A percentile compares a stretch with the other conserved stretches of the same genome.
Conservation (phyloP, 2,329 filamentous ascomycete genomes). For the Polychaeton citri region DNA sequence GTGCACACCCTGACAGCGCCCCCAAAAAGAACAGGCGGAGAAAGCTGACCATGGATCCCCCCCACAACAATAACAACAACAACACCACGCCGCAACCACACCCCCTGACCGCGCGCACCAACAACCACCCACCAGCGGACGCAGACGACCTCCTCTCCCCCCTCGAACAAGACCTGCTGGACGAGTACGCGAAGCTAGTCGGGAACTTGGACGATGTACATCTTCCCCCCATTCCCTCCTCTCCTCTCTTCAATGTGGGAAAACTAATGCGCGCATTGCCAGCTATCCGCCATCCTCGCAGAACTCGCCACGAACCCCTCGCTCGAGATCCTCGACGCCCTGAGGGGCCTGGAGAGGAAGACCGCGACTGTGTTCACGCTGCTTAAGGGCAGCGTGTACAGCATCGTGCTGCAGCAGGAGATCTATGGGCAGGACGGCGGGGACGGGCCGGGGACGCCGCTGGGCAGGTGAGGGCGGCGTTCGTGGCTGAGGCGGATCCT, state of each 20-base stretch:
- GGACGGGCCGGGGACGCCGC: too few relatives aligned
- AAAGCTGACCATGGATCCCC: too few relatives aligned
- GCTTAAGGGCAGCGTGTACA: slow-evolving; percentile 96
- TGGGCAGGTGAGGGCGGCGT: too few relatives aligned
- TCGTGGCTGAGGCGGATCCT: too few relatives aligned
- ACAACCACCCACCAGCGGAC: not conserved
- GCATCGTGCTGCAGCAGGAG: slow-evolving; percentile 96
- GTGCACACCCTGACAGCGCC: too few relatives aligned
- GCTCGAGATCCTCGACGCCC: slow-evolving; percentile 70
- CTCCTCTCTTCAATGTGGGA: slow-evolving; percentile 7
- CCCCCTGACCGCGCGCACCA: too few relatives aligned
- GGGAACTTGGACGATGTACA: slow-evolving; percentile 82
- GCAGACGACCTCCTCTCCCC: slow-evolving; percentile 43
- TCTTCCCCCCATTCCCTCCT: slow-evolving; percentile 1
- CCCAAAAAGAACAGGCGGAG: too few relatives aligned
- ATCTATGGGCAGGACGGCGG: slow-evolving; percentile 53
- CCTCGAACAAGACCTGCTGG: slow-evolving; percentile 84
- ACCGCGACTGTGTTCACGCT: slow-evolving; percentile 89
- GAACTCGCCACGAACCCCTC: slow-evolving; percentile 49
- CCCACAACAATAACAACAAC: too few relatives aligned
- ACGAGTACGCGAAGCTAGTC: slow-evolving; percentile 79
- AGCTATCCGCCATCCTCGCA: slow-evolving; percentile 47
- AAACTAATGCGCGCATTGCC: not conserved
- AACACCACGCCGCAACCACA: too few relatives aligned
- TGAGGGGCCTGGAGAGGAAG: slow-evolving; percentile 83